Conservation (phyloP, 2,329 filamentous ascomycete genomes). For the Chaetomiaceae sp. region DNA sequence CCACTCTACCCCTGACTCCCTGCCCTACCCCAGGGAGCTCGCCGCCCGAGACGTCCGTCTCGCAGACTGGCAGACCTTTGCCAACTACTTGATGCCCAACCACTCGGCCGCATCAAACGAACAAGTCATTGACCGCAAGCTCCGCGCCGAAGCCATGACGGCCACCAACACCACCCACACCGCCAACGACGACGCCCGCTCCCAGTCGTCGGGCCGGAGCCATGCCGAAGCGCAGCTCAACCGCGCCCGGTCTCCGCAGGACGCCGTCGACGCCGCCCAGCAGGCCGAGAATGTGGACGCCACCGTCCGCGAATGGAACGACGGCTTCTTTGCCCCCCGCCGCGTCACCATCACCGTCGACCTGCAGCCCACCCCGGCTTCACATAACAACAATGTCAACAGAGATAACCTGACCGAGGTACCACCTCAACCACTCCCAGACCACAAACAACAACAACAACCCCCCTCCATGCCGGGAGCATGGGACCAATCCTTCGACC, state of each 20-base stretch:
- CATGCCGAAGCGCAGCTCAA: constrained; percentile 41
- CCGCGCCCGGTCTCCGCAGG: constrained; percentile 29
- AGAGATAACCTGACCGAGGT: constrained; percentile 4
- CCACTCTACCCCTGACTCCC: constrained; percentile 37
- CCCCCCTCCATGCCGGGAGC: constrained; percentile 29
- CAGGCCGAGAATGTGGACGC: constrained; percentile 33
- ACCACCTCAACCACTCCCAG: neutral
- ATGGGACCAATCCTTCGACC: constrained; percentile 31
- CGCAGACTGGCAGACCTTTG: constrained; percentile 56
- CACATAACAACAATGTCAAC: constrained; percentile 3
- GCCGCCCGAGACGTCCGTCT: constrained; percentile 40
- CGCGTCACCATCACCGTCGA: constrained; percentile 40
- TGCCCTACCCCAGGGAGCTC: constrained; percentile 40
- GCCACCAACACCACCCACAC: constrained; percentile 4
- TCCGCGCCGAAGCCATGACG: constrained; percentile 37
- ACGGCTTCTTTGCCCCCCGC: constrained; percentile 49
- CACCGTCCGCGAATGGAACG: constrained; percentile 52
- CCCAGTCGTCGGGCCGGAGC: constrained; percentile 27
- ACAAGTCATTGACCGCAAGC: constrained; percentile 45
- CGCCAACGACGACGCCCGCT: constrained; percentile 21
- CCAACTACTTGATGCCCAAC: constrained; percentile 51
- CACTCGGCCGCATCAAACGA: constrained; percentile 42
- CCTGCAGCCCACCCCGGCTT: neutral
- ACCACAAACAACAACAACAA: too few species aligned
- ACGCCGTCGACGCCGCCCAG: constrained; percentile 22